Evolutionary conservation across 2,329 filamentous ascomycete species (phyloP).

Genomic region (Phoma herbarum): DNA sequence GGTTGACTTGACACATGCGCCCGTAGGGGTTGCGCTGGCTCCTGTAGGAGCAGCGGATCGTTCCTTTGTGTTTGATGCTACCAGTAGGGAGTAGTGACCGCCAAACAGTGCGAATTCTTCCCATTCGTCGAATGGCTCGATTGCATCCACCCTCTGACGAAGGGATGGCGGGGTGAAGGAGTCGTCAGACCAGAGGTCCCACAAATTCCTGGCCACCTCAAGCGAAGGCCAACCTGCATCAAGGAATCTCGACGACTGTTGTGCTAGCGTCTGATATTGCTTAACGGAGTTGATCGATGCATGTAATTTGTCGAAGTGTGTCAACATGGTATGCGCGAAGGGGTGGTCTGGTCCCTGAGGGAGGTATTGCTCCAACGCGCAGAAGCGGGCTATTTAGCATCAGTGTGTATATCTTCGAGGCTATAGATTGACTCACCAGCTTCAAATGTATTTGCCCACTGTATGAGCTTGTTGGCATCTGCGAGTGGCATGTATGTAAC

Average conservation of each 20-base stretch:
- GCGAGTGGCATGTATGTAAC: constrained; percentile 86
- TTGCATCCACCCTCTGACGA: constrained; percentile 68
- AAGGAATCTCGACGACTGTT: constrained; percentile 74
- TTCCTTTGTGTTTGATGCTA: constrained; percentile 61
- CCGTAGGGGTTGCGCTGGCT: constrained; percentile 1
- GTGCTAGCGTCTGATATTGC: constrained; percentile 70
- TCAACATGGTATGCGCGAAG: constrained; percentile 86
- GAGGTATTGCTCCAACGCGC: constrained; percentile 84
- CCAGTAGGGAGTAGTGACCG: constrained; percentile 82
- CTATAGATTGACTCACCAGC: constrained; percentile 63
- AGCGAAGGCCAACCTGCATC: constrained; percentile 72
- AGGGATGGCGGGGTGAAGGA: constrained; percentile 69
- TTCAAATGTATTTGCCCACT: constrained; percentile 77
- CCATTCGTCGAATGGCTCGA: constrained; percentile 95
- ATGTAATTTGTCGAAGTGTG: constrained; percentile 81
- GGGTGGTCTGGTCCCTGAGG: constrained; percentile 81
- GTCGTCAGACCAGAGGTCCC: constrained; percentile 81
- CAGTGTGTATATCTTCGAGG: background rate
- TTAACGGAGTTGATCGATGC: constrained; percentile 79
- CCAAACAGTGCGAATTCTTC: constrained; percentile 90
- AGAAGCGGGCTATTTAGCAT: constrained; percentile 72
- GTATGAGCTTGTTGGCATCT: constrained; percentile 76
- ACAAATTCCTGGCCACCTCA: constrained; percentile 71
- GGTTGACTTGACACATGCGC: background rate
- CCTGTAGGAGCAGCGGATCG: constrained; percentile 15